phyloP scores from a whole-genome alignment of 108 stramenopile species.

The Cyclotella atomus region DNA sequence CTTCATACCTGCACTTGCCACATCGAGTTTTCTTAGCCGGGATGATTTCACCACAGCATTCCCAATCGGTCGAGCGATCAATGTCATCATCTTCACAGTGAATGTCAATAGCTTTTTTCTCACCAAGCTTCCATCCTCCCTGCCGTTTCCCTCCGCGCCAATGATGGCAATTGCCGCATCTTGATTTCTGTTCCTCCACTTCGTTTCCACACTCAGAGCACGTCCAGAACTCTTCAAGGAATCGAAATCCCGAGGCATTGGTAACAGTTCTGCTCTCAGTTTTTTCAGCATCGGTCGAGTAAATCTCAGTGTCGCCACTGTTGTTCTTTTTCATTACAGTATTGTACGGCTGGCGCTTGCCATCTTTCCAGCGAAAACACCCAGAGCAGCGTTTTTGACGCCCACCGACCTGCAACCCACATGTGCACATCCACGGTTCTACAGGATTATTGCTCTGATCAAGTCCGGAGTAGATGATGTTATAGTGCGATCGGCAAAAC shows the following conservation, averaged over 20 bases:
- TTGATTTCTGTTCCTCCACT: conserved; percentile 10
- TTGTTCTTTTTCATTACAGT: no score
- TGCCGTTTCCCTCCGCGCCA: conserved; percentile 30
- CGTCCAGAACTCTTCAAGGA: conserved; percentile 26
- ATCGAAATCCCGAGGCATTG: not conserved
- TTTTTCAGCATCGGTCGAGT: not conserved
- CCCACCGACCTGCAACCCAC: not conserved
- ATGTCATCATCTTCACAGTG: conserved; percentile 20
- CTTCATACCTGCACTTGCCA: conserved; percentile 33
- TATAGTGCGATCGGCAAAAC: conserved; percentile 32
- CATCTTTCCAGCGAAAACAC: conserved; percentile 9
- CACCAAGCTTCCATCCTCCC: conserved; percentile 28
- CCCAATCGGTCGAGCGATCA: conserved; percentile 23
- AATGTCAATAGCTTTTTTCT: not conserved
- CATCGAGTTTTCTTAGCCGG: conserved; percentile 16
- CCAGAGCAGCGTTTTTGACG: conserved; percentile 16
- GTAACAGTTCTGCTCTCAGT: not conserved
- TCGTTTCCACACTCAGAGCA: conserved; percentile 25
- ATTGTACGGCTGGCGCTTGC: conserved; percentile 17
- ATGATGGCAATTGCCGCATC: conserved; percentile 29
- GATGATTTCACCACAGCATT: conserved; percentile 22
- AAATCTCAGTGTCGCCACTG: no score
- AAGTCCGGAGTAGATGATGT: not conserved
- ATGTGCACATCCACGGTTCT: conserved; percentile 16
- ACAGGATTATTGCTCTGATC: not conserved